A percentile compares a stretch with the other conserved stretches of the same genome.
These are phyloP conservation scores for Dioszegia crocea DNA, from an alignment of 768 basidiomycete species.

Conservation along the genomic window DNA sequence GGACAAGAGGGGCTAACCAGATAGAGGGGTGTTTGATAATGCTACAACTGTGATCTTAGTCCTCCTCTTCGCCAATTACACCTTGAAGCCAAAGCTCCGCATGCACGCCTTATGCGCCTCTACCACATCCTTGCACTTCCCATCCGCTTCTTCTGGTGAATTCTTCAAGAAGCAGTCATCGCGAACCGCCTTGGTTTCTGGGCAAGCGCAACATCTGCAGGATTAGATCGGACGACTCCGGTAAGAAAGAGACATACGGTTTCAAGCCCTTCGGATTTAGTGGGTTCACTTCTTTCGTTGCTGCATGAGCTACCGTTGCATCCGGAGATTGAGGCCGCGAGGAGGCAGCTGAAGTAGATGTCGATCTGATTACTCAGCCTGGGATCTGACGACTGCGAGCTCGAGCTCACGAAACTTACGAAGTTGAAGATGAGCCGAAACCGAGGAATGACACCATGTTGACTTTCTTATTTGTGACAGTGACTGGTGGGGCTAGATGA, in stretches of 20 bases:
- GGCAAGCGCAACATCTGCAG: constrained; percentile 88
- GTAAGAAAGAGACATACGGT: constrained; percentile 60
- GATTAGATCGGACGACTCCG: not conserved
- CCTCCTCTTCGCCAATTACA: constrained; percentile 35
- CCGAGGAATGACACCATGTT: constrained; percentile 25
- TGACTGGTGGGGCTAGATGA: not conserved
- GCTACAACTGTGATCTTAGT: no score
- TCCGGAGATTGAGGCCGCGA: constrained; percentile 24
- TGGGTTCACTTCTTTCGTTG: constrained; percentile 58
- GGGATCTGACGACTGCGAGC: not conserved
- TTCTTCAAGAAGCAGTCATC: constrained; percentile 86
- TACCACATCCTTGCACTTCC: constrained; percentile 76
- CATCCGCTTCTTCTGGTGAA: constrained; percentile 60
- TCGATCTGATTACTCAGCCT: constrained; percentile 8
- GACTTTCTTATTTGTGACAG: not conserved
- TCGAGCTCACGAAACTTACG: not conserved
- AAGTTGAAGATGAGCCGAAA: constrained; percentile 11
- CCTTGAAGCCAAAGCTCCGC: constrained; percentile 81
- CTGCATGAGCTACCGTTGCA: constrained; percentile 16
- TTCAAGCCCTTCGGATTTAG: constrained; percentile 92
- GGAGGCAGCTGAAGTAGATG: constrained; percentile 6
- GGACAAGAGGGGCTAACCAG: not conserved
- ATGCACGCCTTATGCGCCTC: constrained; percentile 84
- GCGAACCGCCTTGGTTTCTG: constrained; percentile 81
- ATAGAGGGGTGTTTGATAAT: constrained; percentile 1